These are phyloP conservation scores for Euclidium syriacum DNA, from an alignment of 345 rosid species.

Conservation along the genomic window DNA sequence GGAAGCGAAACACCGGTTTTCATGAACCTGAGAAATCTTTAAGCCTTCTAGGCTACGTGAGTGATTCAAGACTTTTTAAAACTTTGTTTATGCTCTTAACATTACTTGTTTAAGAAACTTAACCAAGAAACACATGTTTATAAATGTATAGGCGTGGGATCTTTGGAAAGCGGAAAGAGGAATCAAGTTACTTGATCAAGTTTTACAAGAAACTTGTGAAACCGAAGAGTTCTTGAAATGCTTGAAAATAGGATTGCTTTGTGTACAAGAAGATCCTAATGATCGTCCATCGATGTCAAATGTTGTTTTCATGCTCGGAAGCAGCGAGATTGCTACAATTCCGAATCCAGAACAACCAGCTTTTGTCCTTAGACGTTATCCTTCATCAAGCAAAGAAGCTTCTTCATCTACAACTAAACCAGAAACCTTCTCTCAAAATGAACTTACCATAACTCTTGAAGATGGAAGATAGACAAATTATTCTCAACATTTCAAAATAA, in stretches of 20 bases:
- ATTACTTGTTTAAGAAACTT: neutral
- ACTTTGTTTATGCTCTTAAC: neutral
- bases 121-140: neutral
- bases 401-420: conserved; percentile 45
- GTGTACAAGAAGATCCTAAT: conserved; percentile 53
- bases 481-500: neutral
- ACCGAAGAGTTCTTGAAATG: conserved; percentile 34
- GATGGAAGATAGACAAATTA: conserved; percentile 35
- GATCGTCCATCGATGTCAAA: conserved; percentile 55
- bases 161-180: conserved; percentile 42
- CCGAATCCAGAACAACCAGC: conserved; percentile 53
- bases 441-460: conserved; percentile 43
- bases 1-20: conserved; percentile 40
- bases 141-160: conserved; percentile 46
- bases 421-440: conserved; percentile 43
- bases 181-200: conserved; percentile 36
- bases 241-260: conserved; percentile 47
- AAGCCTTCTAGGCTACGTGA: conserved; percentile 52
- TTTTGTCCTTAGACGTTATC: conserved; percentile 33
- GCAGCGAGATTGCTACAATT: conserved; percentile 32
- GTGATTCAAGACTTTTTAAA: conserved; percentile 19
- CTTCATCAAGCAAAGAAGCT: conserved; percentile 42
- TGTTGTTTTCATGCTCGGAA: conserved; percentile 48
- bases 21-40: conserved; percentile 30
- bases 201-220: conserved; percentile 23